phyloP scores from a whole-genome alignment of 129 eudicot species.

The Artemisia tridentata region DNA sequence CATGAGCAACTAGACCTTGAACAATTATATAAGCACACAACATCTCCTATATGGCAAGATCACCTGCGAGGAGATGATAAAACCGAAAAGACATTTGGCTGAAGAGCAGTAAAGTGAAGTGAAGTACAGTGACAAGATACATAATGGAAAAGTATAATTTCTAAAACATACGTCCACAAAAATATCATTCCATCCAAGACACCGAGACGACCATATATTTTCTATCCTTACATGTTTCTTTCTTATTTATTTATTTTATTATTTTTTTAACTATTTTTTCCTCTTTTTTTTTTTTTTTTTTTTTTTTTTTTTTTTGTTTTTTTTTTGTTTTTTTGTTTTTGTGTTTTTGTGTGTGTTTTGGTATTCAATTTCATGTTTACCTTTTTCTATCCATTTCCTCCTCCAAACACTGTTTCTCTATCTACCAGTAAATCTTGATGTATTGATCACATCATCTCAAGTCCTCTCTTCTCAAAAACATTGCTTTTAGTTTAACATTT shows the following conservation, averaged over 20 bases:
- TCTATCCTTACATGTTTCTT: slow-evolving; percentile 8
- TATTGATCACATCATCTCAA: slow-evolving; percentile 5
- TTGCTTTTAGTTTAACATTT: background rate
- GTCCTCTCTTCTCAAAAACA: slow-evolving; percentile 23
- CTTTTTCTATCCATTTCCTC: slow-evolving; percentile 29
- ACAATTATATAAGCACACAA: slow-evolving; percentile 14
- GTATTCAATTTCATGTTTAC: slow-evolving; percentile 20
- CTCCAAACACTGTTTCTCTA: slow-evolving; percentile 23
- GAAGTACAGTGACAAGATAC: slow-evolving; percentile 21
- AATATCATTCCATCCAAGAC: slow-evolving; percentile 33
- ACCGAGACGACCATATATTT: slow-evolving; percentile 17
- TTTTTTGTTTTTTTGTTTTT: slow-evolving; percentile 5
- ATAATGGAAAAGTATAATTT: slow-evolving; percentile 17
- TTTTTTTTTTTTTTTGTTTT: background rate
- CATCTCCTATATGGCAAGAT: slow-evolving; percentile 2
- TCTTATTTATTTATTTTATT: slow-evolving; percentile 15
- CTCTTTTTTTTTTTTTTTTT: background rate
- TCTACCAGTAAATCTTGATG: slow-evolving; percentile 19
- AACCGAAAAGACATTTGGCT: slow-evolving; percentile 16
- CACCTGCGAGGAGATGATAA: background rate
- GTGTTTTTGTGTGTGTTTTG: slow-evolving; percentile 18
- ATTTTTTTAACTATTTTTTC: background rate
- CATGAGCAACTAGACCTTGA: background rate
- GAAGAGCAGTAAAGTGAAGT: slow-evolving; percentile 9
- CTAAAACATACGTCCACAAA: slow-evolving; percentile 26